phyloP scores from a whole-genome alignment of 2,329 filamentous ascomycete genomes.

The Colletotrichum magnum region DNA sequence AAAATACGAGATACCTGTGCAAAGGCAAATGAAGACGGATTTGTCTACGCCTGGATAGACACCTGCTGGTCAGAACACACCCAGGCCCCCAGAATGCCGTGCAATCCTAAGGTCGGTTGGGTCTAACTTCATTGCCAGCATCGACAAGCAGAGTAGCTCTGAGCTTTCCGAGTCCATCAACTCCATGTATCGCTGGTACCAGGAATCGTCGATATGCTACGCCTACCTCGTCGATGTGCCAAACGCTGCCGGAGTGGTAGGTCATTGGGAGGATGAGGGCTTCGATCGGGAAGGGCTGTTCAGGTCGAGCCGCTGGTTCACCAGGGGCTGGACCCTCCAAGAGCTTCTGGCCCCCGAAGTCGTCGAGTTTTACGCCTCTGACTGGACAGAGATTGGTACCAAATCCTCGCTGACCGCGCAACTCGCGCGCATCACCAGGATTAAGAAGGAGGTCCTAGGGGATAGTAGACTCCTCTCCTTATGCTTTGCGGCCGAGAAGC shows the following conservation, averaged over 20 bases:
- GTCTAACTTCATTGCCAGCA: constrained; percentile 15
- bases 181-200: constrained; percentile 47
- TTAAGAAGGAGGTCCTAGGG: constrained; percentile 42
- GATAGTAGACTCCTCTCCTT: background rate
- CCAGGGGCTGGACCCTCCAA: constrained; percentile 48
- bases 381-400: constrained; percentile 47
- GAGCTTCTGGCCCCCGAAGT: constrained; percentile 48
- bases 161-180: constrained; percentile 49
- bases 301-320: constrained; percentile 42
- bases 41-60: constrained; percentile 47
- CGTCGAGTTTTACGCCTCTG: constrained; percentile 48
- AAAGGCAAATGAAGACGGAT: constrained; percentile 42
- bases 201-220: constrained; percentile 45
- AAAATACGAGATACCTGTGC: constrained; percentile 44
- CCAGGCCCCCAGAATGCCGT: background rate
- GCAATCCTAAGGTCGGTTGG: background rate
- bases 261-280: background rate
- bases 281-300: constrained; percentile 10
- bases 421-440: constrained; percentile 43
- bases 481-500: constrained; percentile 19
- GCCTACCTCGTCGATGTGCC: constrained; percentile 44
- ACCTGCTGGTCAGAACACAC: constrained; percentile 43
- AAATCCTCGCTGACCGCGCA: constrained; percentile 42
- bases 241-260: background rate
- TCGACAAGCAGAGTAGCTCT: constrained; percentile 46